Conservation (phyloP, 2,329 filamentous ascomycete species). For the Penicillium oxalicum region DNA sequence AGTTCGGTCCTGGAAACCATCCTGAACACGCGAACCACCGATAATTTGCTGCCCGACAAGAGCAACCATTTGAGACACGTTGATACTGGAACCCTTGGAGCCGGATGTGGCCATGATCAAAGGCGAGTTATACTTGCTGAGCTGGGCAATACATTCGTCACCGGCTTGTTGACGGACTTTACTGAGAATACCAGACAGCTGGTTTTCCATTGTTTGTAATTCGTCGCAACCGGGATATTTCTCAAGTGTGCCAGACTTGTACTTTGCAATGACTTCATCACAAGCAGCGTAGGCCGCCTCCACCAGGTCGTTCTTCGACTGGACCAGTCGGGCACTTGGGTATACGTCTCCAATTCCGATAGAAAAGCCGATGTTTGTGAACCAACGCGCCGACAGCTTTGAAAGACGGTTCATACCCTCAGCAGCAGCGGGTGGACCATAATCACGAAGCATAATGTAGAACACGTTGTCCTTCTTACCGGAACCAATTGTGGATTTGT, state of each 20-base stretch:
- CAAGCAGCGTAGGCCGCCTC: conserved; percentile 71
- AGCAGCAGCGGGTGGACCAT: conserved; percentile 80
- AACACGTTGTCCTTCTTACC: conserved; percentile 98
- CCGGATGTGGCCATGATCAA: conserved; percentile 96
- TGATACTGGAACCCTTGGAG: conserved; percentile 94
- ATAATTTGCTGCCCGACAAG: conserved; percentile 98
- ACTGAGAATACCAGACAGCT: conserved; percentile 84
- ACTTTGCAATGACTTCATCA: conserved; percentile 75
- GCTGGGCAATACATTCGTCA: conserved; percentile 79
- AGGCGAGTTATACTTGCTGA: conserved; percentile 87
- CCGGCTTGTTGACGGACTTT: conserved; percentile 88
- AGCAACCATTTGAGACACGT: conserved; percentile 98
- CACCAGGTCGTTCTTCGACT: conserved; percentile 70
- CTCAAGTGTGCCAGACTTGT: conserved; percentile 71
- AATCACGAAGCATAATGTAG: conserved; percentile 93
- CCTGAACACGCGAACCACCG: conserved; percentile 80
- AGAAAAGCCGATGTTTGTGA: conserved; percentile 89
- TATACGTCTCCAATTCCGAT: conserved; percentile 95
- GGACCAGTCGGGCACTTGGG: conserved; percentile 64
- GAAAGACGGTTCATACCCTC: conserved; percentile 90
- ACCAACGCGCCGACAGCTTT: conserved; percentile 79
- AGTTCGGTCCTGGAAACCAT: conserved; percentile 94
- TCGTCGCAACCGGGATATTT: conserved; percentile 86
- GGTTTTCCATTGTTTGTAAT: conserved; percentile 85
- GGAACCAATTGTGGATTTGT: conserved; percentile 93